Base-by-base conservation (phyloP, 2,329 filamentous ascomycete genomes). In the Aquanectria penicillioides region DNA sequence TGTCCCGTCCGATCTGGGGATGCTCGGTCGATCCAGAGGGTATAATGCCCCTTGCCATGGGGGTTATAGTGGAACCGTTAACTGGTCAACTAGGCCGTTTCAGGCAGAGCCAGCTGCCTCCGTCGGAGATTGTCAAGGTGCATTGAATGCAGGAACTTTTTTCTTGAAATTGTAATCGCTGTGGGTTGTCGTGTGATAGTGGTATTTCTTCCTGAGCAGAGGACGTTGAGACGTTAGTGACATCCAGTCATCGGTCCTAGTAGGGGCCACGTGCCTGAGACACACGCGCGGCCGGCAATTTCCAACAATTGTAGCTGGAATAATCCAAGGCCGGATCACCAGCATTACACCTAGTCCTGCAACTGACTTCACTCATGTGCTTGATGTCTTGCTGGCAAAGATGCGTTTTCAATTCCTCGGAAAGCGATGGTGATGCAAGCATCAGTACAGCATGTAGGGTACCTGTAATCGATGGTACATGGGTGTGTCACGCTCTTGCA, bases 11-110 rank as follows among this genome's bases (percentile, higher is more conserved):
- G 34, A 51, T 50, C 28, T 33, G 40, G 26, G 26, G 36, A 37
- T 40, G 26, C 47, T 48, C 28, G 26, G 34, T 51, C 29, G 31
- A 44, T 51, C 7, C 17, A 37, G 50, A 43, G 31, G 47, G 41
- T 57, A 51, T 40, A 41, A 47, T 34, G 41, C 37, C 23, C 43
- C 33, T 54, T 37, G 15, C 13, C 31, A 33, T 40, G 20, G 43
- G 43, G 51, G 20, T 26, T 46, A 31, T 20, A 28, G 40, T 26
- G 40, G 38, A 23, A 51, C 49, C 17, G 17, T 25, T 6, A 13
- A 25, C 37, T 29, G 49, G 49, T 29, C 38, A 17, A 36, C 49
- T 37, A 36, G 29, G 49, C 49, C 49, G 6, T 36, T 52, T 52
- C 36, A 18, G 29, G 38, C 13, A n/a, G n/a, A 20, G 36, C 22